Percentiles rank a stretch among this genome's conserved stretches.
Conservation (phyloP, 495 filamentous ascomycete species). For the Tuber brumale region DNA sequence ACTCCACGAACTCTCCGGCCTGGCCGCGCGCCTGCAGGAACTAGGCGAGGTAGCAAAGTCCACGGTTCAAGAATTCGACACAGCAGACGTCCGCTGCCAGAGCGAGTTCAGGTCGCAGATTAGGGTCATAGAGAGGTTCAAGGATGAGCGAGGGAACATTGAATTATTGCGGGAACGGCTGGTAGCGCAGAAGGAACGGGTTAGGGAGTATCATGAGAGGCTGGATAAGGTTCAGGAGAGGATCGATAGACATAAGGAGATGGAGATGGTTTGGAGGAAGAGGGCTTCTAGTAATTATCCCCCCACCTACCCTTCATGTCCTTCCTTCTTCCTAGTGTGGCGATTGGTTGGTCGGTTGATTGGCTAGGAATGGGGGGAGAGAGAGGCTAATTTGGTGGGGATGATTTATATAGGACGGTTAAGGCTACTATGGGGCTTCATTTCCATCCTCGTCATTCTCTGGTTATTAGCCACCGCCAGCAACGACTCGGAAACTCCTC, state of each 20-base stretch:
- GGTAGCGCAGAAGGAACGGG: slow-evolving; percentile 55
- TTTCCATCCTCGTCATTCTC: slow-evolving; percentile 39
- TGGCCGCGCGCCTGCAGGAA: slow-evolving; percentile 61
- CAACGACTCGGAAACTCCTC: slow-evolving; percentile 19
- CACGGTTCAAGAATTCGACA: slow-evolving; percentile 57
- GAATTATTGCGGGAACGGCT: slow-evolving; percentile 61
- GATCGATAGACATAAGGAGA: slow-evolving; percentile 38
- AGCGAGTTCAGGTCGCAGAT: slow-evolving; percentile 61
- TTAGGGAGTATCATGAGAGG: slow-evolving; percentile 44
- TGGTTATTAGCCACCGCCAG: slow-evolving; percentile 38
- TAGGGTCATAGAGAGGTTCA: slow-evolving; percentile 59
- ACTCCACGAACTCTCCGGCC: slow-evolving; percentile 60
- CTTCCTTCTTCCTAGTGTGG: background rate
- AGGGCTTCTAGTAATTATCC: slow-evolving; percentile 36
- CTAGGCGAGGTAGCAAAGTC: slow-evolving; percentile 57
- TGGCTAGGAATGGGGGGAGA: background rate
- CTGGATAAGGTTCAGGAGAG: slow-evolving; percentile 34
- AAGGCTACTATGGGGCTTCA: slow-evolving; percentile 37
- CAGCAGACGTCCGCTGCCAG: slow-evolving; percentile 55
- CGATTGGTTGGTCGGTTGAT: background rate
- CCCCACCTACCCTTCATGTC: slow-evolving; percentile 1
- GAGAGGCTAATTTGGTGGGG: slow-evolving; percentile 7
- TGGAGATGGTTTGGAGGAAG: slow-evolving; percentile 36
- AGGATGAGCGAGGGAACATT: slow-evolving; percentile 64
- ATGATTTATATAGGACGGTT: slow-evolving; percentile 28